A percentile compares a stretch with the other conserved stretches of the same genome.
phyloP scores from a whole-genome alignment of 331 rosid genomes.

The Pyracantha coccinea region DNA sequence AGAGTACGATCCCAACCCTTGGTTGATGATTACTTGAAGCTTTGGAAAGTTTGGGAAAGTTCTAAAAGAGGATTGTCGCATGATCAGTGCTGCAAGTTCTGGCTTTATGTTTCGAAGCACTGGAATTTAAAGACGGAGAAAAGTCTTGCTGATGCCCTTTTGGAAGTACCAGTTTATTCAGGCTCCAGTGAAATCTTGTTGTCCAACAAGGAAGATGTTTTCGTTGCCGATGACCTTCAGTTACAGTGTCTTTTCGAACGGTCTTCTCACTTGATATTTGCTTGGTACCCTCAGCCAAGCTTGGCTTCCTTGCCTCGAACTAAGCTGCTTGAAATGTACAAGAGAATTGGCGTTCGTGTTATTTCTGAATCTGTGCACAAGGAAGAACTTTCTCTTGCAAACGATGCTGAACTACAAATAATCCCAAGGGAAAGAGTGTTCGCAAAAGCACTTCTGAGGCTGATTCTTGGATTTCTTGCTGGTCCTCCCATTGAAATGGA shows the following conservation, averaged over 20 bases:
- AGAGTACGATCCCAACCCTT: slow-evolving; percentile 34
- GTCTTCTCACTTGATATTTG: slow-evolving; percentile 31
- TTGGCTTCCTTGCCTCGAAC: slow-evolving; percentile 21
- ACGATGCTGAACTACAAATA: slow-evolving; percentile 11
- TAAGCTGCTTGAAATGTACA: slow-evolving; percentile 37
- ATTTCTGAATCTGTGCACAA: slow-evolving; percentile 44
- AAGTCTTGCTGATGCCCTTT: slow-evolving; percentile 26
- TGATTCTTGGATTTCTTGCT: slow-evolving; percentile 63
- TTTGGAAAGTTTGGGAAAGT: slow-evolving; percentile 67
- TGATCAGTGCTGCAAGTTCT: slow-evolving; percentile 52
- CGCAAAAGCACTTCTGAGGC: slow-evolving; percentile 34
- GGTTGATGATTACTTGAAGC: slow-evolving; percentile 42
- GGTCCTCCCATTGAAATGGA: slow-evolving; percentile 45
- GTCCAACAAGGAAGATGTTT: slow-evolving; percentile 37
- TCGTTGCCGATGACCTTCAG: slow-evolving; percentile 60
- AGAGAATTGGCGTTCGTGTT: slow-evolving; percentile 40
- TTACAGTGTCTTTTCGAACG: slow-evolving; percentile 49
- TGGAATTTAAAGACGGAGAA: slow-evolving; percentile 13
- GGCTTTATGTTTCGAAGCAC: slow-evolving; percentile 42
- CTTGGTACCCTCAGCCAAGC: slow-evolving; percentile 56
- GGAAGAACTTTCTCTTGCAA: slow-evolving; percentile 20
- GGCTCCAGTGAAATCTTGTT: slow-evolving; percentile 29
- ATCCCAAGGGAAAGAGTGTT: slow-evolving; percentile 22
- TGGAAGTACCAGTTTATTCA: slow-evolving; percentile 45
- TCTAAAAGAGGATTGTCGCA: slow-evolving; percentile 22